Conservation (phyloP, 2,329 filamentous ascomycete species). For the Aspergillus pseudoglaucus region DNA sequence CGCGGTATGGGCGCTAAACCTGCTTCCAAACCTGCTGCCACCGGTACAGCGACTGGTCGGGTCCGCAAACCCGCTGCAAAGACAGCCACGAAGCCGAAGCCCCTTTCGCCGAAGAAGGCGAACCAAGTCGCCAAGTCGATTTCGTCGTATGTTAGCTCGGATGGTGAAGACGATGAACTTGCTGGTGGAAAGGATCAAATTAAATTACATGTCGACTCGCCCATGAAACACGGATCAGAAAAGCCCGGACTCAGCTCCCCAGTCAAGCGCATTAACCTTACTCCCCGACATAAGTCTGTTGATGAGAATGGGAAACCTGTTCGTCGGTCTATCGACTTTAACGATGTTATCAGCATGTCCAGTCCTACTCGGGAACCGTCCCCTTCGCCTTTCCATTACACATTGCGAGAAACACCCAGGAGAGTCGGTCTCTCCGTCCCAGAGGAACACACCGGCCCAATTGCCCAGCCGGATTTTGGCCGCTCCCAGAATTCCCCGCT, state of each 20-base stretch:
- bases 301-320: constrained; percentile 30
- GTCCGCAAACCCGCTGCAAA: constrained; percentile 28
- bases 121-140: constrained; percentile 40
- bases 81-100: constrained; percentile 26
- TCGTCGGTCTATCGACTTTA: constrained; percentile 24
- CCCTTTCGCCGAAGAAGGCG: constrained; percentile 44
- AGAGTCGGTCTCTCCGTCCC: constrained; percentile 22
- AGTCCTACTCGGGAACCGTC: constrained; percentile 42
- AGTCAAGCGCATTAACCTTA: constrained; percentile 27
- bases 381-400: constrained; percentile 38
- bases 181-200: constrained; percentile 28
- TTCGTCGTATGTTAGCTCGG: constrained; percentile 30
- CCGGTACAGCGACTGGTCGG: constrained; percentile 11
- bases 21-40: constrained; percentile 35
- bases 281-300: constrained; percentile 19
- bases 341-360: constrained; percentile 30
- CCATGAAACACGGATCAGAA: constrained; percentile 23
- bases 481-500: constrained; percentile 33
- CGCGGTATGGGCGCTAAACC: constrained; percentile 41
- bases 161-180: constrained; percentile 40
- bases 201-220: constrained; percentile 29
- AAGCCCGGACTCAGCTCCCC: constrained; percentile 27
- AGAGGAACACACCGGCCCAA: constrained; percentile 14
- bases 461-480: constrained; percentile 18
- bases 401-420: constrained; percentile 36